Conservation (phyloP, 2,329 filamentous ascomycete species). For the Colletotrichum coccodes region DNA sequence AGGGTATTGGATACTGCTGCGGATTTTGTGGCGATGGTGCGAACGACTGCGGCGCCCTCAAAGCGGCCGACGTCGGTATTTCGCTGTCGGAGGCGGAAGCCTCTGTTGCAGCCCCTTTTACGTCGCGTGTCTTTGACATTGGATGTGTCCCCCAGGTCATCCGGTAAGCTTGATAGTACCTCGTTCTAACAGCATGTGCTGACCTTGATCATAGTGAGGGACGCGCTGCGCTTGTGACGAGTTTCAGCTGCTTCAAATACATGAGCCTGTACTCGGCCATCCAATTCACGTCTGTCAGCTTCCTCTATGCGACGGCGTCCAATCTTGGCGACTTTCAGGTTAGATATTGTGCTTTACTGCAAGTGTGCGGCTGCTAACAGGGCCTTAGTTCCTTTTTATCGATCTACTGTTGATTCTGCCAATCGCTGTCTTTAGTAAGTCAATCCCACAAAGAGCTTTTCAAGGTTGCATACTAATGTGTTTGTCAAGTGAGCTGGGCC, state of each 20-base stretch:
- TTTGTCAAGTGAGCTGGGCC: slow-evolving; percentile 84
- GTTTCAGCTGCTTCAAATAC: slow-evolving; percentile 99
- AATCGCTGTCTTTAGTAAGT: slow-evolving; percentile 90
- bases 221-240: slow-evolving; percentile 93
- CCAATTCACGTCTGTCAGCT: slow-evolving; percentile 96
- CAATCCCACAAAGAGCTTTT: background rate
- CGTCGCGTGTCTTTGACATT: slow-evolving; percentile 94
- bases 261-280: slow-evolving; percentile 99
- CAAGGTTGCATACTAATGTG: slow-evolving; percentile 7
- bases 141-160: slow-evolving; percentile 95
- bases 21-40: slow-evolving; percentile 98
- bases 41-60: slow-evolving; percentile 96
- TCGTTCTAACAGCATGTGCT: background rate
- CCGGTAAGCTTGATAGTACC: slow-evolving; percentile 57
- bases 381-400: slow-evolving; percentile 83
- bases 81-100: slow-evolving; percentile 97
- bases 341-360: slow-evolving; percentile 21
- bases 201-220: slow-evolving; percentile 72
- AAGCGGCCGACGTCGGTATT: slow-evolving; percentile 96
- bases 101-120: slow-evolving; percentile 97
- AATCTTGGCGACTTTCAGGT: slow-evolving; percentile 97
- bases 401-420: slow-evolving; percentile 92
- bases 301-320: slow-evolving; percentile 91
- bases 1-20: slow-evolving; percentile 93
- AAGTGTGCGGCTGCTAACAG: background rate